Evolutionary conservation across 306 rosid genomes (phyloP).

Genomic region (Gynostemma pentaphyllum): DNA sequence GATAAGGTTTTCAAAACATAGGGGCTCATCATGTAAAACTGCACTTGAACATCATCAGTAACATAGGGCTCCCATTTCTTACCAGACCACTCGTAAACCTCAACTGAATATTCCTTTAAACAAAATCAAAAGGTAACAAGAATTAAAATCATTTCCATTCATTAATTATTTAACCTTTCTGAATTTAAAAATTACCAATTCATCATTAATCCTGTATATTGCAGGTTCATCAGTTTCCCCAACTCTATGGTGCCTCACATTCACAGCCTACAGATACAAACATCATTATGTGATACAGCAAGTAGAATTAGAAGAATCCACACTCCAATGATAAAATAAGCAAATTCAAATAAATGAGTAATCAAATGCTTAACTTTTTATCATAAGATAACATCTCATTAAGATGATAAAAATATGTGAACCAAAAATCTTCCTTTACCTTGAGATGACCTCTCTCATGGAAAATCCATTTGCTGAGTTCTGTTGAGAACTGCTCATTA

Average conservation of each 20-base stretch:
- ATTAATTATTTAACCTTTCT: not conserved
- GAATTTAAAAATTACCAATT: conserved; percentile 48
- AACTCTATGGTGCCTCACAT: conserved; percentile 68
- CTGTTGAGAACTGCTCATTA: conserved; percentile 81
- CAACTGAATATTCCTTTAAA: conserved; percentile 75
- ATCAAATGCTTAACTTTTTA: not conserved
- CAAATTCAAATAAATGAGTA: not conserved
- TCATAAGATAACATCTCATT: too few species aligned
- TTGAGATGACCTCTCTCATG: conserved; percentile 96
- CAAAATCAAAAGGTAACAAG: conserved; percentile 20
- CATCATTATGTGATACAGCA: conserved; percentile 15
- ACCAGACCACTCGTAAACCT: conserved; percentile 90
- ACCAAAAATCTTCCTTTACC: conserved; percentile 34
- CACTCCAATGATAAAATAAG: not conserved
- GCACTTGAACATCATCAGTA: conserved; percentile 85
- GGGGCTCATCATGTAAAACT: conserved; percentile 99
- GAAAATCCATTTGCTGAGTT: conserved; percentile 92
- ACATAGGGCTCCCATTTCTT: conserved; percentile 85
- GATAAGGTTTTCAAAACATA: conserved; percentile 85
- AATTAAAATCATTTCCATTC: conserved; percentile 8
- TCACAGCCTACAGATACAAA: conserved; percentile 46
- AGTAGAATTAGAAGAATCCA: not conserved
- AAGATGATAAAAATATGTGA: too few species aligned
- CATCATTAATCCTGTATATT: conserved; percentile 79
- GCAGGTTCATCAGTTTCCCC: conserved; percentile 79